Evolutionary conservation across 371 early-diverging fungal species (phyloP).

Genomic region (Batrachochytrium dendrobatidis): DNA sequence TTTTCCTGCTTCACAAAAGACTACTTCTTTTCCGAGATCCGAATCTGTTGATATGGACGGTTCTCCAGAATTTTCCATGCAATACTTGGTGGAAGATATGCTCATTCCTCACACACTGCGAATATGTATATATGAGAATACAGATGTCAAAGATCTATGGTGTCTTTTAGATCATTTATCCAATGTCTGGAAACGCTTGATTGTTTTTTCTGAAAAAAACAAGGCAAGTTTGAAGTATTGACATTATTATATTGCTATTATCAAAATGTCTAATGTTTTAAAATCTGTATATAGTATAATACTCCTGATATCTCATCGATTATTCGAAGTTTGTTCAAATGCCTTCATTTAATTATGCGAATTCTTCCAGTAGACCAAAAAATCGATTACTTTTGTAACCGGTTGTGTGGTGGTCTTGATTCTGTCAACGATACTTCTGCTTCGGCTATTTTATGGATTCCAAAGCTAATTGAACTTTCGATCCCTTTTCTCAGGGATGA

Average conservation of each 20-base stretch:
- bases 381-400: slow-evolving; percentile 10
- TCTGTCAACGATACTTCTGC: not conserved
- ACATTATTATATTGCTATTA: too few species aligned
- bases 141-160: slow-evolving; percentile 9
- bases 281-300: not conserved
- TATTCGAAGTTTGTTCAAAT: slow-evolving; percentile 10
- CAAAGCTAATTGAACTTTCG: slow-evolving; percentile 20
- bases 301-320: slow-evolving; percentile 6
- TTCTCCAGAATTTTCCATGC: too few species aligned
- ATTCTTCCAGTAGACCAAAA: slow-evolving; percentile 11
- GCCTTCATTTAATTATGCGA: slow-evolving; percentile 21
- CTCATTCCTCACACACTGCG: slow-evolving; percentile 17
- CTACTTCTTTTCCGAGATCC: too few species aligned
- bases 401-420: slow-evolving; percentile 10
- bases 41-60: not conserved
- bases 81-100: slow-evolving; percentile 8
- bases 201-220: slow-evolving; percentile 11
- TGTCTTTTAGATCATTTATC: slow-evolving; percentile 12
- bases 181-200: slow-evolving; percentile 26
- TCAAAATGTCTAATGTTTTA: too few species aligned
- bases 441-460: slow-evolving; percentile 13
- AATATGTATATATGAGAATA: slow-evolving; percentile 7
- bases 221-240: too few species aligned
- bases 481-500: slow-evolving; percentile 23
- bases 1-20: not conserved